Evolutionary conservation across 2,329 filamentous ascomycete species (phyloP), one percentile per base, ranked within the genome.

Genomic region (Colletotrichum karsti): DNA sequence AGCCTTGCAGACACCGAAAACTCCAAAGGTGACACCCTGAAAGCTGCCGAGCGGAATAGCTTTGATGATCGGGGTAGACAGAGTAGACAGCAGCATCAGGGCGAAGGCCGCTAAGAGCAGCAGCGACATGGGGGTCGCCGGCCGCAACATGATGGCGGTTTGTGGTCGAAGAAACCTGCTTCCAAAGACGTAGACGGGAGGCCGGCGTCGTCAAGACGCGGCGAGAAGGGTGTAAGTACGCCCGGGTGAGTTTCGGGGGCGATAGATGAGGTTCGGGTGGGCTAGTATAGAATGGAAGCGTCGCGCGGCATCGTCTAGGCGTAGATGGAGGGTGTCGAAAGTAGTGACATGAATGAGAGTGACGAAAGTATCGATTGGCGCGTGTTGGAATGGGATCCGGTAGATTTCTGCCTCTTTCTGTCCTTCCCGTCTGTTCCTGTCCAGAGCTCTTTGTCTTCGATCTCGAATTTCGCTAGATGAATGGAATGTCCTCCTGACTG

Each of bases 21-120:
- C 95, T 54, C 96, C 96, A 84, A 97, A 98, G 72, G 90, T 91
- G 73, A 93, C 89, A 74, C 91, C 90, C 44, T 91, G 82, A 76
- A 91, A 95, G 58, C 89, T 90, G 39, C 93, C 95, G 44, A 99
- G 85, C 9, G 94, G 93, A 51, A 99, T 97, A 26, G 86, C 87
- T 76, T 92, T 90, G 77, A 98, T 92, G 73, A 99, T 90, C 18
- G 96, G 96, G 0, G 94, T 95, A 1, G 95, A 97, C n/a, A 99
- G 83, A 41, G 95, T 93, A 51, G 94, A 93, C 41, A 99, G 85
- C 51, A 98, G 85, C 58, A 98, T 87, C 70, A 98, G 85, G 70
- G 86, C 92, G 80, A 99, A 98, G 72, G 95, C 94, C 75, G 88
- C 86, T 70, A 97, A 88, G 76, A 98, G 91, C 78, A 98, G 84